These are phyloP conservation scores for Annulohypoxylon moriforme DNA, from an alignment of 495 filamentous ascomycete species.

Conservation along the genomic window DNA sequence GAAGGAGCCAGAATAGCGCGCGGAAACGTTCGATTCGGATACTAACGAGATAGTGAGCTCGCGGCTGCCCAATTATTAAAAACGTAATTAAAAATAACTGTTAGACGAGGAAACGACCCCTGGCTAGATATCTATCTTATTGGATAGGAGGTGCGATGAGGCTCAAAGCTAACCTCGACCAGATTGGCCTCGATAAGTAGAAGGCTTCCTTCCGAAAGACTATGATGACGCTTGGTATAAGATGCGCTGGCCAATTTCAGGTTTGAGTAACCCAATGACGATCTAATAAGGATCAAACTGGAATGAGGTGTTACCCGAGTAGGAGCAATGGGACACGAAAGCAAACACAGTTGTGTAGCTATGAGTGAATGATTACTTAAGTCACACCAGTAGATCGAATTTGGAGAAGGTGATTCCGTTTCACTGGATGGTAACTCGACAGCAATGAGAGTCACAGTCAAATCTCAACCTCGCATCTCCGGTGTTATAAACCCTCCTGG, in stretches of 20 bases:
- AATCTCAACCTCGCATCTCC: slow-evolving; percentile 9
- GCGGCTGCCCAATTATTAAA: slow-evolving; percentile 16
- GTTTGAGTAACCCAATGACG: too few species aligned
- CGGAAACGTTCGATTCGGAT: slow-evolving; percentile 24
- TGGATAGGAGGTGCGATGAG: slow-evolving; percentile 11
- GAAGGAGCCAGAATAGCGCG: slow-evolving; percentile 10
- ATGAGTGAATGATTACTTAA: background rate
- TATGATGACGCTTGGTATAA: background rate
- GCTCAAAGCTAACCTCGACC: slow-evolving; percentile 14
- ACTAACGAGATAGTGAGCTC: slow-evolving; percentile 2
- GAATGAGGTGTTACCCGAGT: background rate
- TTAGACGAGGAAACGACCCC: background rate
- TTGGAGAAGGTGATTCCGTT: background rate
- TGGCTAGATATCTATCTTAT: slow-evolving; percentile 1
- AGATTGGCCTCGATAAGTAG: background rate
- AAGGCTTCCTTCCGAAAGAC: background rate
- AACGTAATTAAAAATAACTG: background rate
- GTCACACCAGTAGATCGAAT: background rate
- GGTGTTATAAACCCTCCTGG: slow-evolving; percentile 19
- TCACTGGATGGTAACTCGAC: slow-evolving; percentile 16
- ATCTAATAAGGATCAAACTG: too few species aligned
- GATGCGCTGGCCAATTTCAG: background rate
- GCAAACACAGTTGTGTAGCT: background rate
- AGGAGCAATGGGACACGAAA: background rate
- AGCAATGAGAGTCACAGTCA: slow-evolving; percentile 13